Evolutionary conservation across 192 early-diverging fungal genomes (phyloP), one percentile per base, ranked within the genome.

Genomic region (Linnemannia hyalina): DNA sequence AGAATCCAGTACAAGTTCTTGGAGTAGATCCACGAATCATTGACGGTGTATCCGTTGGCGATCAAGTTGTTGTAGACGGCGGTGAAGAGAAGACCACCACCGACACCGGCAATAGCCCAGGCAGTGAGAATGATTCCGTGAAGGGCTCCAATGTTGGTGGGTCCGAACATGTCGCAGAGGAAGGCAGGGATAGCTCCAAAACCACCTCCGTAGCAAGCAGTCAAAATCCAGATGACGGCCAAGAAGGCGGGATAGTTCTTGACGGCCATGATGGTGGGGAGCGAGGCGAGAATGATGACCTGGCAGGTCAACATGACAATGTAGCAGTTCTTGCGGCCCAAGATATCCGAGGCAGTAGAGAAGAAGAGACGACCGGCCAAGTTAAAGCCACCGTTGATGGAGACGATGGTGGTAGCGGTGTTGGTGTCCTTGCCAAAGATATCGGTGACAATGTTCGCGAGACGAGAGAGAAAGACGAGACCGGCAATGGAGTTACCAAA

Each of bases 101-200:
- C 89, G 57, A 96, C 92, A 40, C 93, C 93, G 36, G 91, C 93
- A 71, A 93, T 88, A 23, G 95, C 90, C 95, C 95, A 96, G 35
- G 94, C 94, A 9, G 94, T 95, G 70, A 96, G 88, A 68, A 95
- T 91, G 65, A 96, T 90, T 41, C 95, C 95, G 88, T 96, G 94
- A 55, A 94, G 92, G 60, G 93, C 93, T 44, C 94, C 93, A 44
- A 93, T 93, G 89, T 96, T 96, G 90, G 91, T 91, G 75, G 91
- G 89, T 10, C 94, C 94, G 74, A 94, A 96, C 92, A 94, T 94
- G 73, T 96, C 95, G 57, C 94, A 88, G 6, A 96, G 88, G 87
- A 94, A 95, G 13, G 94, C 94, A 0, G 94, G 95, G 68, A 96
- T 94, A 88, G 93, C 90, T 57, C 94, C 95, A 72, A 95, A 95